These are phyloP conservation scores for Gastrolobium villosum DNA, from an alignment of 306 rosid genomes.

Conservation along the genomic window DNA sequence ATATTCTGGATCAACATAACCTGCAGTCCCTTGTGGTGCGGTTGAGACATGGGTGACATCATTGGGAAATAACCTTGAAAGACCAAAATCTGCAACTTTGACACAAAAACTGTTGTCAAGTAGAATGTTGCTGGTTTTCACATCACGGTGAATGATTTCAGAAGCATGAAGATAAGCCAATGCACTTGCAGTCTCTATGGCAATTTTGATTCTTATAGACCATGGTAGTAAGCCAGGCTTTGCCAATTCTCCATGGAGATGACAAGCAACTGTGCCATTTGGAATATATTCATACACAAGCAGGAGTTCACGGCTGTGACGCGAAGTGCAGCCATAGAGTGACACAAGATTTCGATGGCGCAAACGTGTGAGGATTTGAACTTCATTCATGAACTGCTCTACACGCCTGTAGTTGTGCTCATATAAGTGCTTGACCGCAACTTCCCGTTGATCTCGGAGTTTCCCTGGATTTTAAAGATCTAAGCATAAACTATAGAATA, in stretches of 20 bases:
- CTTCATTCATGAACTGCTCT: constrained; percentile 75
- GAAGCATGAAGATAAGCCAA: constrained; percentile 74
- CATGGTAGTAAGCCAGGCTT: constrained; percentile 53
- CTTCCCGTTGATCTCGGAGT: constrained; percentile 80
- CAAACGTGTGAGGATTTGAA: constrained; percentile 68
- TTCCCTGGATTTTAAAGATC: constrained; percentile 54
- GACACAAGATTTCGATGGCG: constrained; percentile 71
- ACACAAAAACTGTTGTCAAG: constrained; percentile 61
- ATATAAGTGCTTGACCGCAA: constrained; percentile 73
- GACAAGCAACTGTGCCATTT: constrained; percentile 73
- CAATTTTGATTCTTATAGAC: constrained; percentile 67
- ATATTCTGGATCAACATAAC: constrained; percentile 77
- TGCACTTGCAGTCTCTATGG: constrained; percentile 72
- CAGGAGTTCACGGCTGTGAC: constrained; percentile 65
- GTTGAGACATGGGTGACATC: constrained; percentile 75
- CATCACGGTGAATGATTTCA: constrained; percentile 70
- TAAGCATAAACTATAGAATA: constrained; percentile 39
- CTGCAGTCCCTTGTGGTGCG: constrained; percentile 81
- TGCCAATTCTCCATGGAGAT: constrained; percentile 64
- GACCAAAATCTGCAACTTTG: constrained; percentile 79
- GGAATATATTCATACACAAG: constrained; percentile 75
- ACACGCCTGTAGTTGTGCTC: constrained; percentile 62
- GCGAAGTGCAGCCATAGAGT: constrained; percentile 80
- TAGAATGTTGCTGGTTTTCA: constrained; percentile 77
- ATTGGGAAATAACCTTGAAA: constrained; percentile 66